These are phyloP conservation scores for Astrothelium subdiscretum DNA, from an alignment of 495 filamentous ascomycete species.

Conservation along the genomic window DNA sequence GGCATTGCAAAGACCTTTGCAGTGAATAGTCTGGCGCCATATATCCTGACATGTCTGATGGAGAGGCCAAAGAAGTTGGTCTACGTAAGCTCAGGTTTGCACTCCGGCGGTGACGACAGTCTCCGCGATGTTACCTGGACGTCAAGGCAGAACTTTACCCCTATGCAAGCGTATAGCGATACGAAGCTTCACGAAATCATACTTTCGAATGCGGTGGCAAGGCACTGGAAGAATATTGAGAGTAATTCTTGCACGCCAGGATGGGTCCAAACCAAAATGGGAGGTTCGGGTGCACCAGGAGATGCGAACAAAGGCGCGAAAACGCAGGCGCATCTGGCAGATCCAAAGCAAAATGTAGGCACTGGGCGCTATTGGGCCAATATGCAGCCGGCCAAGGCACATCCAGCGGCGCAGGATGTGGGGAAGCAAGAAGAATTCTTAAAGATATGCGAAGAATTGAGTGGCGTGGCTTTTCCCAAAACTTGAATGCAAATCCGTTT, in stretches of 20 bases:
- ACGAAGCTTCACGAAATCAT: conserved; percentile 44
- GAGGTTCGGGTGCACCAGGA: conserved; percentile 37
- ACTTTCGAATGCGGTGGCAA: conserved; percentile 42
- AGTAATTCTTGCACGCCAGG: conserved; percentile 47
- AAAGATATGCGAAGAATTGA: conserved; percentile 10
- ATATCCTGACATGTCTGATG: conserved; percentile 44
- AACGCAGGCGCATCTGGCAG: not conserved
- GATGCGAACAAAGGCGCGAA: not conserved
- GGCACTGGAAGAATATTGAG: conserved; percentile 37
- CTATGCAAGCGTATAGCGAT: conserved; percentile 32
- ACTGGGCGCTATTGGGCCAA: conserved; percentile 3
- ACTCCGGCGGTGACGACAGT: conserved; percentile 35
- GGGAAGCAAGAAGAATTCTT: conserved; percentile 17
- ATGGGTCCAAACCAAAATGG: conserved; percentile 55
- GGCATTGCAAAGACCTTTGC: conserved; percentile 42
- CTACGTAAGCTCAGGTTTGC: conserved; percentile 41
- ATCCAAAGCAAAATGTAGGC: not conserved
- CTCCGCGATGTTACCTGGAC: conserved; percentile 30
- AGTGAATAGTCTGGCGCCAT: conserved; percentile 47
- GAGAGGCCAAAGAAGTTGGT: conserved; percentile 39
- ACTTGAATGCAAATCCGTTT: not conserved
- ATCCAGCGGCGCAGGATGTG: conserved; percentile 1
- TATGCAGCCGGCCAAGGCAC: conserved; percentile 3
- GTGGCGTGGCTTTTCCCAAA: conserved; percentile 8
- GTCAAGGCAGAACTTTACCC: conserved; percentile 5